A percentile compares a stretch with the other conserved stretches of the same genome.
phyloP scores from a whole-genome alignment of 345 rosid genomes.

The Triadica sebifera region DNA sequence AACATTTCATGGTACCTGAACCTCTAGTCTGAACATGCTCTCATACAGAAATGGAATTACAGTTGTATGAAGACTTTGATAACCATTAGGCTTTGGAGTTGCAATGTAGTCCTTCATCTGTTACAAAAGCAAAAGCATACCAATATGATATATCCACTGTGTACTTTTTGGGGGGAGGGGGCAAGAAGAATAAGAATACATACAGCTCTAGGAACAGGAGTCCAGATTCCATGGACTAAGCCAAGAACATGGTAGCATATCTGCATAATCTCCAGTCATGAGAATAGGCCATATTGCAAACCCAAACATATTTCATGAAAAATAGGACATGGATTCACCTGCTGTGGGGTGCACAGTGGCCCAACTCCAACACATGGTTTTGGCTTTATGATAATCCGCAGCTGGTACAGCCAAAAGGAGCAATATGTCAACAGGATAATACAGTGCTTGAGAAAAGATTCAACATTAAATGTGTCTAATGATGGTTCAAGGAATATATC shows the following conservation, averaged over 20 bases:
- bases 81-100: constrained; percentile 97
- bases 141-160: neutral
- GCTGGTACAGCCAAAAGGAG: constrained; percentile 49
- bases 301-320: constrained; percentile 19
- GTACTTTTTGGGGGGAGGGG: neutral
- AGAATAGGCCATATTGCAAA: constrained; percentile 25
- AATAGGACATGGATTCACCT: constrained; percentile 46
- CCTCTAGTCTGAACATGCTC: constrained; percentile 32
- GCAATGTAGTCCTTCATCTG: constrained; percentile 99
- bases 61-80: constrained; percentile 90
- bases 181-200: constrained; percentile 26
- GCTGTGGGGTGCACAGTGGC: constrained; percentile 85
- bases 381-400: constrained; percentile 85
- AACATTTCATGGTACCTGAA: constrained; percentile 21
- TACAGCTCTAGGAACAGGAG: constrained; percentile 90
- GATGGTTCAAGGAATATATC: constrained; percentile 20
- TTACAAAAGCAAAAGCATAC: constrained; percentile 21
- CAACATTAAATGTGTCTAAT: constrained; percentile 1
- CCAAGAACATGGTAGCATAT: constrained; percentile 98
- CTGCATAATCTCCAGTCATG: constrained; percentile 46
- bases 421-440: constrained; percentile 20
- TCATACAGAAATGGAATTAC: constrained; percentile 32
- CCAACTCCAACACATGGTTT: constrained; percentile 66
- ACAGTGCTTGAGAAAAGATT: constrained; percentile 12
- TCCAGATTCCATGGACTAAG: constrained; percentile 95